A percentile compares a stretch with the other conserved stretches of the same genome.
These are phyloP conservation scores for Acacia crassicarpa DNA, from an alignment of 306 rosid genomes.

Conservation along the genomic window DNA sequence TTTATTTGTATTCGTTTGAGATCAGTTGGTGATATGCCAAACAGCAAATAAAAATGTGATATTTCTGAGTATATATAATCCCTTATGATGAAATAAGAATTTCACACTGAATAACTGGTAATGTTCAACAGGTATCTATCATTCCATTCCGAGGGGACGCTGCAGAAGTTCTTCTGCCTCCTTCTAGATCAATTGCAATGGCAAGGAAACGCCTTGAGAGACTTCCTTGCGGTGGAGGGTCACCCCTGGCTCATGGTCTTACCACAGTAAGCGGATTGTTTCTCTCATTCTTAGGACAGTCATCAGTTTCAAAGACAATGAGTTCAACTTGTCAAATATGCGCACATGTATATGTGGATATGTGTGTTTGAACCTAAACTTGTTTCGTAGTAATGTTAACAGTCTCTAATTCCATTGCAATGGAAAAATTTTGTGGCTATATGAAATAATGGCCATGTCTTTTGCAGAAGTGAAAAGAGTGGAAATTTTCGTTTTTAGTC, in stretches of 20 bases:
- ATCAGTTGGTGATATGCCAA: constrained; percentile 1
- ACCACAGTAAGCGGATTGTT: constrained; percentile 62
- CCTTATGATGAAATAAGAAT: constrained; percentile 18
- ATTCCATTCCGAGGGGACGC: constrained; percentile 97
- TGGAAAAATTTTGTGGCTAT: constrained; percentile 15
- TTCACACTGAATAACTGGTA: constrained; percentile 10
- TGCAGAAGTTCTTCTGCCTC: constrained; percentile 98
- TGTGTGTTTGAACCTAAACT: not conserved
- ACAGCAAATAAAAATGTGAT: not conserved
- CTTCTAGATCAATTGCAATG: constrained; percentile 98
- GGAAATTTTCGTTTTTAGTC: constrained; percentile 17
- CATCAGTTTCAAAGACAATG: not conserved
- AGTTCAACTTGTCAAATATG: constrained; percentile 25
- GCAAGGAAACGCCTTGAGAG: constrained; percentile 95
- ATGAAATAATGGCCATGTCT: constrained; percentile 16
- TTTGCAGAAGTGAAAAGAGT: constrained; percentile 18
- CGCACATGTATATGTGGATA: not conserved
- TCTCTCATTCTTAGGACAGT: constrained; percentile 21
- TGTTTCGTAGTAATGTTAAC: not conserved
- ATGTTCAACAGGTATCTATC: constrained; percentile 73
- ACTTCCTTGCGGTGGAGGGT: constrained; percentile 99
- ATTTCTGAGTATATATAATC: not conserved
- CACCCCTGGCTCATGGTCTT: constrained; percentile 98
- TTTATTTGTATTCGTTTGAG: not conserved
- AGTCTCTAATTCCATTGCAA: constrained; percentile 12